These are phyloP conservation scores for Taphrina flavorubra DNA, from an alignment of 1,139 yeast species.

Conservation along the genomic window DNA sequence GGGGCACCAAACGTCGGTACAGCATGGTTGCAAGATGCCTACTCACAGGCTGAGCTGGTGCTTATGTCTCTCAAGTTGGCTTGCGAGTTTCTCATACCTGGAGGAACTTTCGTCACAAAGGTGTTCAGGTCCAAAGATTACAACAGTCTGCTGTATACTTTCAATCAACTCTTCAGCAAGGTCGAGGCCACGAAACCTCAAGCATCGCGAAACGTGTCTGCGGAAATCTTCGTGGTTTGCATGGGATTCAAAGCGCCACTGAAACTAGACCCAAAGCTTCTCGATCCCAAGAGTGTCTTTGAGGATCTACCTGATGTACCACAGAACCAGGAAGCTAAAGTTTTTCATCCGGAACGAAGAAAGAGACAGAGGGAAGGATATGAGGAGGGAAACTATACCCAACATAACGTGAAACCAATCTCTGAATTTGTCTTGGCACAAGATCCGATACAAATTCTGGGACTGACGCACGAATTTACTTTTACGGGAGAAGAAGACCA, in stretches of 20 bases:
- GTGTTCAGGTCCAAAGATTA: conserved; percentile 97
- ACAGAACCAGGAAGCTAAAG: conserved; percentile 85
- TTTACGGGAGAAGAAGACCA: conserved; percentile 53
- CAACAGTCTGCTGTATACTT: conserved; percentile 95
- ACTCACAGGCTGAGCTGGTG: conserved; percentile 94
- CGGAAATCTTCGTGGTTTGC: conserved; percentile 97
- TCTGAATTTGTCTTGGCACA: conserved; percentile 80
- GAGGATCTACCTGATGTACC: conserved; percentile 80
- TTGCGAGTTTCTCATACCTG: conserved; percentile 86
- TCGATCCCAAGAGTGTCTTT: conserved; percentile 91
- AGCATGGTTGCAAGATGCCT: conserved; percentile 99
- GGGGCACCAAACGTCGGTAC: conserved; percentile 99
- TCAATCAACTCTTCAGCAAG: conserved; percentile 90
- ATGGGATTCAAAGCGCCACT: conserved; percentile 95
- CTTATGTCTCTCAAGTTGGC: conserved; percentile 91
- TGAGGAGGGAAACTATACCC: conserved; percentile 87
- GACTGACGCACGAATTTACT: conserved; percentile 63
- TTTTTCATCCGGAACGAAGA: conserved; percentile 91
- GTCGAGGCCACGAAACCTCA: conserved; percentile 99
- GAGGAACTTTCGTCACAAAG: conserved; percentile 97
- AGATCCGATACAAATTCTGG: conserved; percentile 84
- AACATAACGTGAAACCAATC: conserved; percentile 73
- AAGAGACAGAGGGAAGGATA: conserved; percentile 94
- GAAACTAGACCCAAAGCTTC: conserved; percentile 85
- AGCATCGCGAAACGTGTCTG: conserved; percentile 93